A percentile compares a stretch with the other conserved stretches of the same genome.
phyloP scores from a whole-genome alignment of 495 filamentous ascomycete species.

The Ramalina intermedia region DNA sequence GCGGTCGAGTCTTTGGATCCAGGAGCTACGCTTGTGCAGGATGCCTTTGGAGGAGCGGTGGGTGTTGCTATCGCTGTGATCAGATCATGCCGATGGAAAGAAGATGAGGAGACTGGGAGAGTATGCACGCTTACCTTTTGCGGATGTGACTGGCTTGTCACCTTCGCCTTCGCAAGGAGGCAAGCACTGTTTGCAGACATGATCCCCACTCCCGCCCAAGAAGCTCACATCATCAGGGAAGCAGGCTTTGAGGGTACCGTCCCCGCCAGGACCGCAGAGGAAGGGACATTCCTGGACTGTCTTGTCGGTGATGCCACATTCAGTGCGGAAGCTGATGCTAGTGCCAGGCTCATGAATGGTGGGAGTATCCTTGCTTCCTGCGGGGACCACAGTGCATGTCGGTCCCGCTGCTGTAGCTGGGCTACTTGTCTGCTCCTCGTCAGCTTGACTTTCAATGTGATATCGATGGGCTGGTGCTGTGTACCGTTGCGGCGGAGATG shows the following conservation, averaged over 20 bases:
- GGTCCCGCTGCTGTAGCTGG: neutral
- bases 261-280: neutral
- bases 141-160: neutral
- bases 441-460: neutral
- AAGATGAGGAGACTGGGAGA: neutral
- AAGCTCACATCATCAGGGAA: neutral
- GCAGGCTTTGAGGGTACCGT: neutral
- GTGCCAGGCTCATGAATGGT: neutral
- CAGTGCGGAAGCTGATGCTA: neutral
- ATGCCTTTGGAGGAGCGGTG: neutral
- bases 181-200: neutral
- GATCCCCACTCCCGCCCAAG: neutral
- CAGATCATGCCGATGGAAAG: neutral
- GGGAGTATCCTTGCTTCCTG: neutral
- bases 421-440: neutral
- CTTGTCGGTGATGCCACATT: neutral
- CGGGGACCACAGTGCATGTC: neutral
- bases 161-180: neutral
- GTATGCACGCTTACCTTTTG: neutral
- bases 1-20: neutral
- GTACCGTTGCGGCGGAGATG: neutral
- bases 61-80: neutral
- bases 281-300: slow-evolving; percentile 1
- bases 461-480: neutral
- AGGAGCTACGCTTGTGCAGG: neutral